Conservation (phyloP, 352 stramenopile genomes). For the Thalassiosira mediterranea region DNA sequence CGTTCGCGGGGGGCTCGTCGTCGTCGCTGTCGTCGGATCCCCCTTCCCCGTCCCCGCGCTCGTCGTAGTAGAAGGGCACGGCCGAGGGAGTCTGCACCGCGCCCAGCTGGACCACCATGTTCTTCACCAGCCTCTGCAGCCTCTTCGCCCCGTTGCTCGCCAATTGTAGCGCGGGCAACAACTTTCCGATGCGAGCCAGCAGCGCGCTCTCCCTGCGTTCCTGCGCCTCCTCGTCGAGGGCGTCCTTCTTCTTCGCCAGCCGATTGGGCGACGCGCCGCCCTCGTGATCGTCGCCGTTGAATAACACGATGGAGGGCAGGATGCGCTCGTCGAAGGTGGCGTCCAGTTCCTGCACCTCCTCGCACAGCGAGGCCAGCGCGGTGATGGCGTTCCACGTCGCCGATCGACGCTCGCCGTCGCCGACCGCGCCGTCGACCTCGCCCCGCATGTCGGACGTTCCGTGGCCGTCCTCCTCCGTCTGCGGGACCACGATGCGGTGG, state of each 20-base stretch:
- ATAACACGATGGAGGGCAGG: slow-evolving; percentile 49
- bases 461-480: slow-evolving; percentile 16
- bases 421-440: slow-evolving; percentile 32
- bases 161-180: slow-evolving; percentile 53
- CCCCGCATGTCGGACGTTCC: slow-evolving; percentile 14
- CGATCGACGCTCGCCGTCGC: slow-evolving; percentile 15
- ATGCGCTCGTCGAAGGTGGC: slow-evolving; percentile 22
- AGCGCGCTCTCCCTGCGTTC: slow-evolving; percentile 43
- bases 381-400: slow-evolving; percentile 59
- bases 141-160: slow-evolving; percentile 50
- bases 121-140: slow-evolving; percentile 52
- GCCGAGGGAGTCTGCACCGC: slow-evolving; percentile 31
- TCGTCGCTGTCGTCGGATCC: slow-evolving; percentile 15
- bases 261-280: not conserved
- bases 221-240: slow-evolving; percentile 50
- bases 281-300: slow-evolving; percentile 23
- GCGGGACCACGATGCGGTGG: slow-evolving; percentile 51
- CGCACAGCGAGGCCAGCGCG: slow-evolving; percentile 50
- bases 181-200: slow-evolving; percentile 51
- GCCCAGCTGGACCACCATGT: slow-evolving; percentile 64
- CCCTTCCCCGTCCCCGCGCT: slow-evolving; percentile 13
- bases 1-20: slow-evolving; percentile 17
- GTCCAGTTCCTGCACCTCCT: slow-evolving; percentile 61
- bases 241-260: slow-evolving; percentile 11
- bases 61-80: slow-evolving; percentile 37